Base-by-base conservation (phyloP, 768 basidiomycete genomes). In the Hortiboletus flavorubellus region DNA sequence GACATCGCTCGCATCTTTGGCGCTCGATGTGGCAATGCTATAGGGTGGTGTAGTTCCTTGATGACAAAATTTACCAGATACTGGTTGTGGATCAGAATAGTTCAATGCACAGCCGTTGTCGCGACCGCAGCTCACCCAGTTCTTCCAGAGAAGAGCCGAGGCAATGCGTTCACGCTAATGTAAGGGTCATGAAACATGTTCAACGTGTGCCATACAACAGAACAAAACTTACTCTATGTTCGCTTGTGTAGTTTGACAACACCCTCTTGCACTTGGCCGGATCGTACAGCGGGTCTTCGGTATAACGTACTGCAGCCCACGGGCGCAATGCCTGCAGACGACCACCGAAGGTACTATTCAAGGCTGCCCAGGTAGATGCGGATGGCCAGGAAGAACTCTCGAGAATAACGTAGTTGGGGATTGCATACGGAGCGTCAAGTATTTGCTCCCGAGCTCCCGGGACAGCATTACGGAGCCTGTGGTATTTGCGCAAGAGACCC, bases 121-220 rank as follows among this genome's bases (percentile, higher is more conserved):
- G 4, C 53, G 49, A 21, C 63, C 59, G 14, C 63, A 64, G 6
- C 54, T 50, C 39, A 64, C 63, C 55, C 59, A 64, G 56, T 64
- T 64, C 9, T 54, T 4, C 63, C 63, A 64, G 21, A 64, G 63
- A 6, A 64, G 56, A 5, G 63, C 63, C 1, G 63, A 37, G 8
- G 63, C 8, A 0, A 44, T 9, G 18, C 23, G 42, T 50, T 64
- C 63, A 8, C 63, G 63, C 63, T 64, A 29, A 29, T 6, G 4
- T 1, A 16, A 16, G 11, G 7, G 29, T 21, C 37, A 3, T 21
- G 16, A 35, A 37, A 18, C 1, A 5, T 5, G 23, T 37, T 21
- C 9, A 33, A 31, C 23, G 12, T 8, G 14, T 31, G 29, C 8
- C 10, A 29, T 4, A 34, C 2, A 3, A 34, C 5, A n/a, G 42